Base-by-base conservation (phyloP, 1,139 yeast species). In the Candida tropicalis region DNA sequence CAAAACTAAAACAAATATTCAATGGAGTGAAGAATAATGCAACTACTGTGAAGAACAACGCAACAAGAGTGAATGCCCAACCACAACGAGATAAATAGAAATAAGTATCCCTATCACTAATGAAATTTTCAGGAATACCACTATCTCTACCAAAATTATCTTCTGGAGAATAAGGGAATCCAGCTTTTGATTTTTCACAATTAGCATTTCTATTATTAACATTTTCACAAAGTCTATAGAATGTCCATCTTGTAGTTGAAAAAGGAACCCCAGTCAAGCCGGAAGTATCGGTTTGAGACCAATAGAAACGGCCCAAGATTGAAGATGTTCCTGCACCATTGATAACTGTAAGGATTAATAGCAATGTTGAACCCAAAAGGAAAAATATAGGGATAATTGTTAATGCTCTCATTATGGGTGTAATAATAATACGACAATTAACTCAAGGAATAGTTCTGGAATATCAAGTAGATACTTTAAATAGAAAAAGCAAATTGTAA, bases 201-300 rank as follows among this genome's bases (percentile, higher is more conserved):
- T 73, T 58, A 42, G 58, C 48, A 42, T 65, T 59, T 41, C 68
- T 68, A 39, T 73, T 70, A 49, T 64, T 56, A 23, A 45, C 47
- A 20, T 66, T 79, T 24, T 74, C 81, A 66, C 96, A 88, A 48
- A 71, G 58, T 40, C 76, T 73, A 64, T 86, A 87, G 54, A 74
- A 70, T n/a, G 89, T 84, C 95, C 95, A 87, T 61, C 88, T 44
- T 22, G 52, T 45, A 5, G n/a, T 35, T n/a, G 38, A 29, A 17
- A 40, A 41, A 23, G 43, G 44, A 5, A 43, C 50, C 52, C 76
- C 75, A 10, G 74, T 58, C 44, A 84, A 76, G 13, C 63, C 65
- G n/a, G 77, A 62, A 23, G 95, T 84, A 49, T 81, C 82, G 15
- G 87, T 90, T 57, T 83, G 71, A 29, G 88, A 65, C 84, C 87